phyloP scores from a whole-genome alignment of 306 rosid genomes.

The Citrullus mucosospermus region DNA sequence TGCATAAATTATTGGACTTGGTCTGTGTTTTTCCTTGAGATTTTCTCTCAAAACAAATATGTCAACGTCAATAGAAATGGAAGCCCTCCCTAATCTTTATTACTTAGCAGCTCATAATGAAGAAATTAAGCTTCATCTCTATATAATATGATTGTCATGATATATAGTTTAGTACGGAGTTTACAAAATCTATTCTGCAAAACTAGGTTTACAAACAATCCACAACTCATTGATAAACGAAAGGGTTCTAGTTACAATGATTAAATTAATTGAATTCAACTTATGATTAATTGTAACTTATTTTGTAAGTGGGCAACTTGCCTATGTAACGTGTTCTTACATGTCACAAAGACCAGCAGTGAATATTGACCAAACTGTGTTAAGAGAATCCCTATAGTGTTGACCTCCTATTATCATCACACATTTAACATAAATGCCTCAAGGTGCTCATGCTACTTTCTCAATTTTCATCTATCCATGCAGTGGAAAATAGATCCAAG shows the following conservation, averaged over 20 bases:
- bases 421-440: neutral
- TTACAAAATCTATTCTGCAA: neutral
- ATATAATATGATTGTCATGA: neutral
- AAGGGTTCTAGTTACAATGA: neutral
- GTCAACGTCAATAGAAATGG: neutral
- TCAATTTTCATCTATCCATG: neutral
- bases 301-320: neutral
- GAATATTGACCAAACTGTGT: neutral
- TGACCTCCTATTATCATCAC: neutral
- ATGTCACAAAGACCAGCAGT: neutral
- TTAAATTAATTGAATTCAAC: neutral
- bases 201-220: neutral
- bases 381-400: neutral
- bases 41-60: neutral
- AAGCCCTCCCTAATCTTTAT: neutral
- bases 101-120: neutral
- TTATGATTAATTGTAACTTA: neutral
- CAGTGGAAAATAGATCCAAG: neutral
- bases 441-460: neutral
- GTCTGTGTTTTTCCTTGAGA: neutral
- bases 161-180: neutral
- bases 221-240: neutral
- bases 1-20: neutral
- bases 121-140: neutral
- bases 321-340: neutral